Evolutionary conservation across 768 basidiomycete genomes (phyloP), one percentile per base, ranked within the genome.

Genomic region (Xerocomus potaroensis): DNA sequence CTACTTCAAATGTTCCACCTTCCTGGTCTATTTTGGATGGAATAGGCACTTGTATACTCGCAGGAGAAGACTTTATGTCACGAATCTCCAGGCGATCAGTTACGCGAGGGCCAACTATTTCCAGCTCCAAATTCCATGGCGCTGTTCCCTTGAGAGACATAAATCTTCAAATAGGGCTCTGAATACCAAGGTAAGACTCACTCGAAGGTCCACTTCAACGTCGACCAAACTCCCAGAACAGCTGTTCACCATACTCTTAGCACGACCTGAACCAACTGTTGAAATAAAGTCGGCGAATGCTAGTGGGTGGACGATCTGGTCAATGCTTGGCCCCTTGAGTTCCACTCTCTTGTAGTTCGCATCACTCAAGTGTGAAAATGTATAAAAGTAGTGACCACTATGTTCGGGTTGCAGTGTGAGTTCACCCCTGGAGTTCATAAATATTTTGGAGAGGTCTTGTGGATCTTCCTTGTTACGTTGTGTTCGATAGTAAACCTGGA

Each of bases 361-460:
- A 63, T 98, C 94, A 61, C 85, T 88, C 50, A 98, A 67, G 26
- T 83, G 74, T 8, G 76, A 68, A 68, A 94, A 92, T 1, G 75
- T 79, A 69, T 94, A 97, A 8, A 78, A 78, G 64, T 96, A 97
- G 55, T 87, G 84, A 8, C 94, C 94, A 50, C 90, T 93, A 40
- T 81, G 78, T 32, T 94, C 86, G 3, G 95, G 94, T 62, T 91
- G 86, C 14, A 95, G 67, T 8, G 82, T 84, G 45, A 96, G 69
- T 59, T 92, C 87, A 29, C 87, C 89, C 34, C 89, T 78, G 8
- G 87, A 82, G n/a, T 70, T 72, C 14, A 78, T 62, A 58, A 88
- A 85, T 2, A 76, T 76, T 61, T 84, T 75, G 39, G 74, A 69
- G 32, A 73, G 65, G 57, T 87, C 82, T 1, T 73, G 76, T 16